Percentiles rank a stretch among this genome's conserved stretches.
These are phyloP conservation scores for Wickerhamiella australiensis DNA, from an alignment of 805 yeast genomes.

Conservation along the genomic window DNA sequence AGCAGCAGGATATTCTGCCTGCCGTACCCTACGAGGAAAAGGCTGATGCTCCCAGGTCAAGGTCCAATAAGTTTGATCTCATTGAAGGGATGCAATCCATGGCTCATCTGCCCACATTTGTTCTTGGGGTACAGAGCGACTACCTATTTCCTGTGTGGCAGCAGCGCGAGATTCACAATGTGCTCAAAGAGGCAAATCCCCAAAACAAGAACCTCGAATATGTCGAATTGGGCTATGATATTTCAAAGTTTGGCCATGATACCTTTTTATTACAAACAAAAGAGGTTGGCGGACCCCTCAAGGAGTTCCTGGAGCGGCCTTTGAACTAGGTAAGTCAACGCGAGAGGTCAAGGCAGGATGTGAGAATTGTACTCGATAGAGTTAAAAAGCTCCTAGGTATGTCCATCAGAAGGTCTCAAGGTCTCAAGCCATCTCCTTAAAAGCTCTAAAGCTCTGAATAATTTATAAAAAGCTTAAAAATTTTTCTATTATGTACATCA, in stretches of 20 bases:
- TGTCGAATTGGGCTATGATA: slow-evolving; percentile 61
- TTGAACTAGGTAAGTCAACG: too few species aligned
- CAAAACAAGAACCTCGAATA: slow-evolving; percentile 33
- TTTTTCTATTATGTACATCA: slow-evolving; percentile 5
- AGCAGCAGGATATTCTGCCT: slow-evolving; percentile 32
- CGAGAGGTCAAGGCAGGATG: too few species aligned
- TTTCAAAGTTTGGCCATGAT: slow-evolving; percentile 82
- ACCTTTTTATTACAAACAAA: slow-evolving; percentile 72
- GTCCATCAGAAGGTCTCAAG: too few species aligned
- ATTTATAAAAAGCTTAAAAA: too few species aligned
- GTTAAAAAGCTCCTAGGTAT: too few species aligned
- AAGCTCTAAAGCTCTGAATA: too few species aligned
- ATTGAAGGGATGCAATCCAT: slow-evolving; percentile 51
- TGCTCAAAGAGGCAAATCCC: slow-evolving; percentile 28
- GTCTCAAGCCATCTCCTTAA: too few species aligned
- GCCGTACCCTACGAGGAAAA: slow-evolving; percentile 43
- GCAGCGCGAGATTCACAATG: slow-evolving; percentile 65
- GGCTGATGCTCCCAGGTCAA: slow-evolving; percentile 28
- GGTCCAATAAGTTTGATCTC: slow-evolving; percentile 41
- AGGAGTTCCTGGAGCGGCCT: slow-evolving; percentile 39
- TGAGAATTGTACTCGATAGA: too few species aligned
- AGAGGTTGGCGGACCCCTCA: slow-evolving; percentile 68
- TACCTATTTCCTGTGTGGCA: slow-evolving; percentile 91
- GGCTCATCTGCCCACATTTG: slow-evolving; percentile 53
- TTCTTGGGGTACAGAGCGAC: slow-evolving; percentile 88